A percentile compares a stretch with the other conserved stretches of the same genome.
Conservation (phyloP, 805 yeast genomes). For the Yarrowia osloensis region DNA sequence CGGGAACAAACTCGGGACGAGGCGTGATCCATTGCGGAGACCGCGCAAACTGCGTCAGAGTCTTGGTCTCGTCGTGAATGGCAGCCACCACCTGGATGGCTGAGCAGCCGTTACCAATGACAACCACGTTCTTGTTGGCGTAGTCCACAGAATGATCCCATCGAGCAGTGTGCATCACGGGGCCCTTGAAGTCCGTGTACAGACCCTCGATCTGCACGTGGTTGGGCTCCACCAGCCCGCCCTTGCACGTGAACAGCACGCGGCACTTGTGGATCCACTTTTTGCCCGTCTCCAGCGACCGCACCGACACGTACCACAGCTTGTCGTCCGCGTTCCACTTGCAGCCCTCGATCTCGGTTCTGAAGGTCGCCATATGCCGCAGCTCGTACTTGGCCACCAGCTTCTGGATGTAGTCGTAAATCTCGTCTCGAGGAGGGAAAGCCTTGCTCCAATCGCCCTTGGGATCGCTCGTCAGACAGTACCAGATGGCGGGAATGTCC, state of each 20-base stretch:
- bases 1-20: constrained; percentile 22
- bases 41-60: constrained; percentile 33
- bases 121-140: constrained; percentile 31
- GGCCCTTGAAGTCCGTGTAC: constrained; percentile 33
- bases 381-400: constrained; percentile 32
- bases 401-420: constrained; percentile 31
- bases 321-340: constrained; percentile 32
- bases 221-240: constrained; percentile 33
- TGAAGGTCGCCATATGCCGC: constrained; percentile 26
- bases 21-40: constrained; percentile 34
- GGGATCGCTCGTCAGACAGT: constrained; percentile 34
- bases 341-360: constrained; percentile 15
- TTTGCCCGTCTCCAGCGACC: constrained; percentile 28
- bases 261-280: constrained; percentile 29
- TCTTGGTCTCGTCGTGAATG: constrained; percentile 26
- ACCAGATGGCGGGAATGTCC: constrained; percentile 36
- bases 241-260: constrained; percentile 32
- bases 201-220: constrained; percentile 32
- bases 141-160: constrained; percentile 33
- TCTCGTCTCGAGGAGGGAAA: constrained; percentile 33
- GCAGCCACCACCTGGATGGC: constrained; percentile 32
- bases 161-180: constrained; percentile 33
- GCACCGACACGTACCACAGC: constrained; percentile 31
- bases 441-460: constrained; percentile 34
- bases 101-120: constrained; percentile 33